Conservation (phyloP, 257 asterid species). For the Ehretia macrophylla region DNA sequence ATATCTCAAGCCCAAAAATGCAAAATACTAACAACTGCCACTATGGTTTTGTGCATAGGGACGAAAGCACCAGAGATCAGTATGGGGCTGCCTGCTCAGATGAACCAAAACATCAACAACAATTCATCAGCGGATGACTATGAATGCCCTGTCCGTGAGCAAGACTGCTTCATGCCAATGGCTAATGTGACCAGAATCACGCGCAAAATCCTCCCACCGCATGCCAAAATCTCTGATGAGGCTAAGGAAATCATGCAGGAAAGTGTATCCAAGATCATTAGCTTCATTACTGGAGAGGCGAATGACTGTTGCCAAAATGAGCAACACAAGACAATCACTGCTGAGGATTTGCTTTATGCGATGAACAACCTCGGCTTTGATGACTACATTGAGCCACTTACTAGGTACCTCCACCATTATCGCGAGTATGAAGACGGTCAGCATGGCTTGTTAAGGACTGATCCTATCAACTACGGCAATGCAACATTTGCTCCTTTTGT, state of each 20-base stretch:
- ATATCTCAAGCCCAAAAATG: too few relatives aligned
- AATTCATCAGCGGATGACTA: background rate
- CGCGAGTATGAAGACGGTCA: slow-evolving; percentile 72
- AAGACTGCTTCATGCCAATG: slow-evolving; percentile 96
- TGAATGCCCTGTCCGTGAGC: slow-evolving; percentile 81
- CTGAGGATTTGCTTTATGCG: slow-evolving; percentile 87
- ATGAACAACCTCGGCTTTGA: slow-evolving; percentile 91
- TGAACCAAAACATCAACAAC: slow-evolving; percentile 14
- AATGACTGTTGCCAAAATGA: slow-evolving; percentile 85
- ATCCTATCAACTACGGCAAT: slow-evolving; percentile 29
- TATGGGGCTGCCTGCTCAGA: slow-evolving; percentile 40
- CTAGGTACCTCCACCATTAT: slow-evolving; percentile 65
- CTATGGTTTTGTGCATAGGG: slow-evolving; percentile 18
- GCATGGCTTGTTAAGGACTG: slow-evolving; percentile 47
- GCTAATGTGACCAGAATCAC: slow-evolving; percentile 85
- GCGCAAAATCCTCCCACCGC: slow-evolving; percentile 78
- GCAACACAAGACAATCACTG: slow-evolving; percentile 90
- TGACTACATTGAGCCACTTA: slow-evolving; percentile 82
- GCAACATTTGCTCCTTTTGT: slow-evolving; percentile 25
- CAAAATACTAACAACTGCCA: too few relatives aligned
- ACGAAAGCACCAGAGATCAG: slow-evolving; percentile 37
- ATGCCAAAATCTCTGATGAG: slow-evolving; percentile 84
- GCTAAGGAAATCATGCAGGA: slow-evolving; percentile 93
- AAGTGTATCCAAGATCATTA: slow-evolving; percentile 82
- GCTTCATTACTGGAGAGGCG: slow-evolving; percentile 94